Conservation (phyloP, 768 basidiomycete genomes). For the Tulasnella sp. region DNA sequence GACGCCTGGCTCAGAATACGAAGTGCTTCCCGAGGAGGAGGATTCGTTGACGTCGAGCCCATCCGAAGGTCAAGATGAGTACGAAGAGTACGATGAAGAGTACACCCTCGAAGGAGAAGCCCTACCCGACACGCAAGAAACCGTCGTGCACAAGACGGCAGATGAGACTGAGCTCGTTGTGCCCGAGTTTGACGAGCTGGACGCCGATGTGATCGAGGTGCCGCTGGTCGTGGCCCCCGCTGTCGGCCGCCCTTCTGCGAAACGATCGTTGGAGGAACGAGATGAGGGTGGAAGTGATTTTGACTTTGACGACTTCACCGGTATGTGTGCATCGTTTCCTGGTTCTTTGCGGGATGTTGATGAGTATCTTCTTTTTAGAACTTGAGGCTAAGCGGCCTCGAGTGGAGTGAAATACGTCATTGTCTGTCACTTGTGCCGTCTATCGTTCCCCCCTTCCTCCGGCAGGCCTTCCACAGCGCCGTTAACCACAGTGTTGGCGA, state of each 20-base stretch:
- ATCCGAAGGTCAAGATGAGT: background rate
- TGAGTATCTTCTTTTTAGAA: background rate
- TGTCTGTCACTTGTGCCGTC: too few species aligned
- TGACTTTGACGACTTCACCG: background rate
- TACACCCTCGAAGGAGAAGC: background rate
- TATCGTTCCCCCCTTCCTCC: too few species aligned
- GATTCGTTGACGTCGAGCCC: background rate
- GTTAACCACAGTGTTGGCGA: too few species aligned
- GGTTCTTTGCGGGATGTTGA: background rate
- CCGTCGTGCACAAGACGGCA: background rate
- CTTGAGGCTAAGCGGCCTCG: background rate
- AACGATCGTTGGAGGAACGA: slow-evolving; percentile 3
- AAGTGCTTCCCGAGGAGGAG: background rate
- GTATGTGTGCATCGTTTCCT: background rate
- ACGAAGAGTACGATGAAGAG: slow-evolving; percentile 2
- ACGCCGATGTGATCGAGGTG: background rate
- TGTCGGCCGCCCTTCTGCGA: background rate
- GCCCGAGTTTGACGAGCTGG: background rate
- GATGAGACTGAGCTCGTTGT: background rate
- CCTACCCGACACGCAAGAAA: background rate
- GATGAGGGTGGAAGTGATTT: slow-evolving; percentile 6
- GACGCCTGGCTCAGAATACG: background rate
- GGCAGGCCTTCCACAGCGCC: background rate
- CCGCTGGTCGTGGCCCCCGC: background rate
- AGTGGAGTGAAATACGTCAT: background rate